Percentiles rank a stretch among this genome's conserved stretches.
Conservation (phyloP, 1,284 basidiomycete species). For the Pterulicium gracile region DNA sequence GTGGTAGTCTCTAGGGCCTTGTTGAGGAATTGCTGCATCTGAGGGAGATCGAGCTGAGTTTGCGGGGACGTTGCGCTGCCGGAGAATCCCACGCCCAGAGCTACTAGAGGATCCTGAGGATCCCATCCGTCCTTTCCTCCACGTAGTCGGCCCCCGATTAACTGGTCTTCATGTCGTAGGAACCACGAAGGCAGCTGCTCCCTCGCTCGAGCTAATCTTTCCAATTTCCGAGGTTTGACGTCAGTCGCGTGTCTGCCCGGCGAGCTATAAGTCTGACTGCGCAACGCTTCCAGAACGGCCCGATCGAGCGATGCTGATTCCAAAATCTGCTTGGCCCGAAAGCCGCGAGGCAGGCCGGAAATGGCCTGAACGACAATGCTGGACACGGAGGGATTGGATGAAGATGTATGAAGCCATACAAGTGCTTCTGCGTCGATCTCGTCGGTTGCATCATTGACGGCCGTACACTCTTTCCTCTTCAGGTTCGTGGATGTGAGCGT, state of each 20-base stretch:
- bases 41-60: not conserved
- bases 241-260: not conserved
- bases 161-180: not conserved
- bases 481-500: no score
- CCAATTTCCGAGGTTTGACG: not conserved
- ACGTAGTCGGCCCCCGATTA: not conserved
- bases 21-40: not conserved
- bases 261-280: not conserved
- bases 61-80: not conserved
- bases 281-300: not conserved
- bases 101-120: not conserved
- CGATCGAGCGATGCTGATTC: not conserved
- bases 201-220: not conserved
- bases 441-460: no score
- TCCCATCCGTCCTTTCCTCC: not conserved
- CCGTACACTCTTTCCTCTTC: no score
- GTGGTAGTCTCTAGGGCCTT: not conserved
- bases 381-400: not conserved
- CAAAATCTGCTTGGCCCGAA: not conserved
- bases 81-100: not conserved
- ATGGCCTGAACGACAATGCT: not conserved
- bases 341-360: not conserved
- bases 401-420: not conserved
- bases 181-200: not conserved
- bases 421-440: not conserved